Evolutionary conservation across 2,329 filamentous ascomycete genomes (phyloP), one percentile per base, ranked within the genome.

Genomic region (Pseudopyrenochaeta lycopersici): DNA sequence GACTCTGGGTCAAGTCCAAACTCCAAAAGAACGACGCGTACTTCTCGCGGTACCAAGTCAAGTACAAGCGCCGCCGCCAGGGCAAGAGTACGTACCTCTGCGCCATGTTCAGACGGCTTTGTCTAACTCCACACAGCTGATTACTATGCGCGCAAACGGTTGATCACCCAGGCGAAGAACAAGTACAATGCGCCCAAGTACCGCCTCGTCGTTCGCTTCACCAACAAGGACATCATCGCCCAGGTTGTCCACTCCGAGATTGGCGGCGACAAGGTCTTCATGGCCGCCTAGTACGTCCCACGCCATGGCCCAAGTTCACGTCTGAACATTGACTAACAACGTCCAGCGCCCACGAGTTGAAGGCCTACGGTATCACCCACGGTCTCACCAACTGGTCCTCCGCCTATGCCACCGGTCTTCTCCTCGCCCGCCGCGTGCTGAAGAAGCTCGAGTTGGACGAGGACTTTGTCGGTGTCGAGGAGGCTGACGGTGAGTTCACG

Each of bases 121-220:
- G 49, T 27, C 66, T 68, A 42, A 99, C 91, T 97, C 30, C 43
- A 49, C 41, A 46, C 56, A 99, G 66, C 95, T 85, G 95, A 99
- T 82, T 99, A 99, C 92, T 98, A 97, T 82, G 95, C 95, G 80
- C 94, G 95, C 82, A 98, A 98, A 91, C 90, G 95, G 78, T 88
- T 99, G 82, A 95, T 98, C 87, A 93, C 92, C 85, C 95, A 99
- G 88, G 95, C 95, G 85, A 99, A 98, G 92, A 99, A 99, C 92
- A 99, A 99, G 90, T 99, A 98, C 90, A 96, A 96, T 85, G 90
- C 95, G 65, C 95, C 95, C 83, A 99, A 99, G 89, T 98, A 99
- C 90, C 91, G 95, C 78, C 90, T 99, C 78, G 95, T 99, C 70
- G 92, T 99, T 80, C 95, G 95, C 81, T 97, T 96, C 90, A 96